phyloP scores from a whole-genome alignment of 1,139 yeast genomes.

The Kurtzmaniella quercitrusa region DNA sequence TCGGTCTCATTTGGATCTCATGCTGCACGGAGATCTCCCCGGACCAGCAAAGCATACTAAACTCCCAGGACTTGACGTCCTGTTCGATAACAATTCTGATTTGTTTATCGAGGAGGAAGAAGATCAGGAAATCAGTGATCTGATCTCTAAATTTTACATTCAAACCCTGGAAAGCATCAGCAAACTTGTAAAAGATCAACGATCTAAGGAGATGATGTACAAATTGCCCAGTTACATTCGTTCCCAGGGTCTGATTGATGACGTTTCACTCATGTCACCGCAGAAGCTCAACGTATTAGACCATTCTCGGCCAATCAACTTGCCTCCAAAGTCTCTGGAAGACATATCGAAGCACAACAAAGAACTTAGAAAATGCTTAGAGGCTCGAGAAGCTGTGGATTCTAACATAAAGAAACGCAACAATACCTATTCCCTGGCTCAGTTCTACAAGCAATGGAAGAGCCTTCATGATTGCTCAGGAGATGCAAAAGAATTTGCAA shows the following conservation, averaged over 20 bases:
- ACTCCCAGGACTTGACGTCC: conserved; percentile 27
- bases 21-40: conserved; percentile 22
- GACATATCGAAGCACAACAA: conserved; percentile 38
- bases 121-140: conserved; percentile 25
- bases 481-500: conserved; percentile 21
- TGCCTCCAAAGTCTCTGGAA: conserved; percentile 36
- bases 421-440: conserved; percentile 17
- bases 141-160: conserved; percentile 34
- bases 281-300: conserved; percentile 38
- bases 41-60: conserved; percentile 20
- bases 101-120: conserved; percentile 13
- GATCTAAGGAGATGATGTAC: conserved; percentile 34
- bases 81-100: background rate
- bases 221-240: conserved; percentile 38
- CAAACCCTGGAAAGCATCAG: conserved; percentile 35
- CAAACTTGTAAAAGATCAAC: conserved; percentile 24
- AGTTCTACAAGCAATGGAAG: conserved; percentile 27
- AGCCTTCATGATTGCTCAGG: conserved; percentile 13
- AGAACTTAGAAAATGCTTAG: conserved; percentile 33
- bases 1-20: conserved; percentile 24
- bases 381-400: conserved; percentile 21
- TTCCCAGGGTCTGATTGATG: conserved; percentile 42
- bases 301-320: conserved; percentile 43
- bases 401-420: conserved; percentile 5
- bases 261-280: conserved; percentile 35